phyloP scores from a whole-genome alignment of 1,284 basidiomycete genomes.

The Moesziomyces antarcticus region DNA sequence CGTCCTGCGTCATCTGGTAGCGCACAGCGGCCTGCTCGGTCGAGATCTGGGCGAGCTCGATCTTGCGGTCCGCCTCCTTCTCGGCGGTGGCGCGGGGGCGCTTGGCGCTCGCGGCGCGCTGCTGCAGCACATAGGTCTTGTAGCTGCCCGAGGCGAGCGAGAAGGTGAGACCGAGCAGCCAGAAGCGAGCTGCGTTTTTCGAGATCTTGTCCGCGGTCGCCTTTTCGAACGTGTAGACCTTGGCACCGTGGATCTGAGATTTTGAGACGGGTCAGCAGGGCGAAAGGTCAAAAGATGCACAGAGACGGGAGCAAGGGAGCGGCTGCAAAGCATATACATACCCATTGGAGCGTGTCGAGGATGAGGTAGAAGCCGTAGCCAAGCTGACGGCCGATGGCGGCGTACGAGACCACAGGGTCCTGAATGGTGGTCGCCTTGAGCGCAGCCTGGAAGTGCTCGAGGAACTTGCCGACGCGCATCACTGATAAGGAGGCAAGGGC shows the following conservation, averaged over 20 bases:
- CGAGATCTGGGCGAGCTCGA: conserved; percentile 74
- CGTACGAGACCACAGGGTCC: conserved; percentile 79
- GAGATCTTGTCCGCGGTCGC: conserved; percentile 77
- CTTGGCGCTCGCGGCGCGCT: conserved; percentile 51
- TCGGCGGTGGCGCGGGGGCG: conserved; percentile 72
- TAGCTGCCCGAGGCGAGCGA: conserved; percentile 60
- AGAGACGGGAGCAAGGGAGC: too few species aligned
- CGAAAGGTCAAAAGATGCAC: neutral
- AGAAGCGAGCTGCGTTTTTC: conserved; percentile 84
- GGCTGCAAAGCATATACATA: neutral
- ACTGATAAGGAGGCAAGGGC: conserved; percentile 69
- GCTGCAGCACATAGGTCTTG: conserved; percentile 64
- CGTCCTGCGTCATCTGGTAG: conserved; percentile 82
- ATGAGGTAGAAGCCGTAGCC: conserved; percentile 88
- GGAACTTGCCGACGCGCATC: conserved; percentile 89
- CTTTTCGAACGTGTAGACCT: conserved; percentile 69
- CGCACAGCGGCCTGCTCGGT: conserved; percentile 77
- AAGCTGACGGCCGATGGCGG: conserved; percentile 85
- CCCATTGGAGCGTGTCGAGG: conserved; percentile 64
- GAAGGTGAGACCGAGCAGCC: conserved; percentile 78
- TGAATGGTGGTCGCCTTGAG: conserved; percentile 77
- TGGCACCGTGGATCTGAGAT: conserved; percentile 62
- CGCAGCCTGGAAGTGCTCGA: conserved; percentile 93
- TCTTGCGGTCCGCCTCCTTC: conserved; percentile 76
- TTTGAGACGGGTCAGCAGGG: conserved; percentile 67